These are phyloP conservation scores for Hemileccinum impolitum DNA, from an alignment of 768 basidiomycete species.

Conservation along the genomic window DNA sequence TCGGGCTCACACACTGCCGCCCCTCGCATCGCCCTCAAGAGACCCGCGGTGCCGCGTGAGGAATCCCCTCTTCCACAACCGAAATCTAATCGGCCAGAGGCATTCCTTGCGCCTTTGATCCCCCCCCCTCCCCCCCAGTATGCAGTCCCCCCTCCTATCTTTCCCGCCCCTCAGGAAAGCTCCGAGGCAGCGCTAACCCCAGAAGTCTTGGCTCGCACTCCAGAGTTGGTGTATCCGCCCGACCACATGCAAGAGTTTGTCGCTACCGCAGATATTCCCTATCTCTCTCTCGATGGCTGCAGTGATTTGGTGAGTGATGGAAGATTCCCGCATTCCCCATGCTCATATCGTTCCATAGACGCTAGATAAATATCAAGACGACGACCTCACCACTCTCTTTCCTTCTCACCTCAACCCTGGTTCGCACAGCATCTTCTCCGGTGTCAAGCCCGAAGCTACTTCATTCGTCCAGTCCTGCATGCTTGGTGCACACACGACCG, in stretches of 20 bases:
- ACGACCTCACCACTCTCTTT: constrained; percentile 1
- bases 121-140: background rate
- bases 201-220: constrained; percentile 7
- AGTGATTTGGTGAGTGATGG: constrained; percentile 18
- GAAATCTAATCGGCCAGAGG: constrained; percentile 8
- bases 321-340: background rate
- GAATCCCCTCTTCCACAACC: constrained; percentile 5
- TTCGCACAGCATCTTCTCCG: constrained; percentile 21
- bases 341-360: constrained; percentile 15
- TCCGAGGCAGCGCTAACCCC: constrained; percentile 3
- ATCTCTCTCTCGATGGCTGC: constrained; percentile 28
- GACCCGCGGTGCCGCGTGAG: background rate
- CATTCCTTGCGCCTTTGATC: background rate
- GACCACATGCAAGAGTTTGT: constrained; percentile 25
- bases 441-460: constrained; percentile 30
- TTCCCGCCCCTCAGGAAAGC: background rate
- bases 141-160: background rate
- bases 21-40: constrained; percentile 7
- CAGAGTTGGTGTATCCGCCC: constrained; percentile 17
- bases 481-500: constrained; percentile 14
- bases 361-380: background rate
- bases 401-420: constrained; percentile 25
- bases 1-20: background rate
- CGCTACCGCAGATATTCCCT: constrained; percentile 35
- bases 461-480: constrained; percentile 27